Evolutionary conservation across 2,329 filamentous ascomycete species (phyloP).

Genomic region (Fusarium anguioides): DNA sequence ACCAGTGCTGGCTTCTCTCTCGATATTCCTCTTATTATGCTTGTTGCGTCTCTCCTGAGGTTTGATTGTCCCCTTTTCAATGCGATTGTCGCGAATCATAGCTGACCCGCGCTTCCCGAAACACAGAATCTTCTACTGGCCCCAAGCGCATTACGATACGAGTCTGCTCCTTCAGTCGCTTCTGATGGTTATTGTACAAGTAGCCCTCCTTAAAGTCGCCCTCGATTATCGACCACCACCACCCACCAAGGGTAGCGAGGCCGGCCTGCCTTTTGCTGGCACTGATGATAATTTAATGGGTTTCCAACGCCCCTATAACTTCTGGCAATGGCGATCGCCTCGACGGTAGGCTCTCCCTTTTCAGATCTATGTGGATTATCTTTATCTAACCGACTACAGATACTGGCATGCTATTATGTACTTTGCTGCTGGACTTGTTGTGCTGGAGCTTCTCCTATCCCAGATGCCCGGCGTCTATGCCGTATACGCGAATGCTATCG

Average conservation of each 20-base stretch:
- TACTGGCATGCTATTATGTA: constrained; percentile 84
- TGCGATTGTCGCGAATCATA: not conserved
- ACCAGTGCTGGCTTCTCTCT: constrained; percentile 76
- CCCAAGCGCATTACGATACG: constrained; percentile 72
- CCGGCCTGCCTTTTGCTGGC: constrained; percentile 71
- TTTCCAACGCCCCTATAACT: constrained; percentile 74
- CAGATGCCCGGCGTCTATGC: constrained; percentile 67
- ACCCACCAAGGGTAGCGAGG: constrained; percentile 69
- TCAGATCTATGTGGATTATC: not conserved
- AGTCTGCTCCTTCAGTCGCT: constrained; percentile 73
- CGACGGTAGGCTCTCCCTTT: constrained; percentile 65
- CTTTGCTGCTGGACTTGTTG: constrained; percentile 69
- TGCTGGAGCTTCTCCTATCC: constrained; percentile 75
- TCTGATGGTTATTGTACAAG: constrained; percentile 73
- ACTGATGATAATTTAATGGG: constrained; percentile 52
- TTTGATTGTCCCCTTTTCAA: constrained; percentile 47
- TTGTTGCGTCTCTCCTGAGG: constrained; percentile 74
- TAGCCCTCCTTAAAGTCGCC: constrained; percentile 73
- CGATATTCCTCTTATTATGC: constrained; percentile 78
- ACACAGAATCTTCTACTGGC: constrained; percentile 75
- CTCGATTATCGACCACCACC: constrained; percentile 73
- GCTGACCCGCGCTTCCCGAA: constrained; percentile 37
- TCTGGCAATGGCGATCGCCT: constrained; percentile 83
- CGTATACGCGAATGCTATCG: constrained; percentile 74
- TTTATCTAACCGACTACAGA: constrained; percentile 50